These are phyloP conservation scores for Pestalotiopsis sp. DNA, from an alignment of 2,329 filamentous ascomycete species.

Conservation along the genomic window DNA sequence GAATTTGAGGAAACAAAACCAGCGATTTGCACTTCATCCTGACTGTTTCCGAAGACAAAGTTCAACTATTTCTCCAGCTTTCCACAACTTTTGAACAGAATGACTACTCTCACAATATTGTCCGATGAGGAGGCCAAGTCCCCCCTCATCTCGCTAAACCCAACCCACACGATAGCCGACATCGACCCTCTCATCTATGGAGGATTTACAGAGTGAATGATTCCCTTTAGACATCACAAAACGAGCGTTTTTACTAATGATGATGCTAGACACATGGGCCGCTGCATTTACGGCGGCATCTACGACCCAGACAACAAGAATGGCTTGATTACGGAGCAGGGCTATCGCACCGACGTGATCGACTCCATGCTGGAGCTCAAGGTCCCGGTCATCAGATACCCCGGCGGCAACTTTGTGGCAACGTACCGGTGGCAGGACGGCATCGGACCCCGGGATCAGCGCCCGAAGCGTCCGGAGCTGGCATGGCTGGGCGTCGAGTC, in stretches of 20 bases:
- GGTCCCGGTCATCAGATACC: conserved; percentile 78
- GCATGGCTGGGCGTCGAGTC: conserved; percentile 78
- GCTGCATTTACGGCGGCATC: conserved; percentile 85
- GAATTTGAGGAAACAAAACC: background rate
- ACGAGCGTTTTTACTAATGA: conserved; percentile 10
- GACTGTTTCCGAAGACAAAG: background rate
- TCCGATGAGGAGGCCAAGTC: conserved; percentile 51
- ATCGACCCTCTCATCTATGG: conserved; percentile 84
- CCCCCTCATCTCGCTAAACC: conserved; percentile 67
- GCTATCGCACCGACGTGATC: conserved; percentile 80
- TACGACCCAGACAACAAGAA: conserved; percentile 77
- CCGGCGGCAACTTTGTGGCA: conserved; percentile 82
- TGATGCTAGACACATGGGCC: conserved; percentile 86
- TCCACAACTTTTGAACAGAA: conserved; percentile 33
- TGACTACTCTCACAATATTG: conserved; percentile 76
- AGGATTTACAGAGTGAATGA: conserved; percentile 74
- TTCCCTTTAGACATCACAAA: background rate
- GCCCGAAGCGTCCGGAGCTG: conserved; percentile 70
- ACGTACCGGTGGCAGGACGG: conserved; percentile 88
- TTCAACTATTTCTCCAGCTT: background rate
- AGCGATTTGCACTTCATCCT: background rate
- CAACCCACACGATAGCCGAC: conserved; percentile 66
- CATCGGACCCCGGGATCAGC: conserved; percentile 70
- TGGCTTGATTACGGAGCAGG: conserved; percentile 71
- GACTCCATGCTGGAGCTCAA: conserved; percentile 73